A percentile compares a stretch with the other conserved stretches of the same genome.
Evolutionary conservation across 2,329 filamentous ascomycete species (phyloP).

Genomic region (Metarhizium humberi): DNA sequence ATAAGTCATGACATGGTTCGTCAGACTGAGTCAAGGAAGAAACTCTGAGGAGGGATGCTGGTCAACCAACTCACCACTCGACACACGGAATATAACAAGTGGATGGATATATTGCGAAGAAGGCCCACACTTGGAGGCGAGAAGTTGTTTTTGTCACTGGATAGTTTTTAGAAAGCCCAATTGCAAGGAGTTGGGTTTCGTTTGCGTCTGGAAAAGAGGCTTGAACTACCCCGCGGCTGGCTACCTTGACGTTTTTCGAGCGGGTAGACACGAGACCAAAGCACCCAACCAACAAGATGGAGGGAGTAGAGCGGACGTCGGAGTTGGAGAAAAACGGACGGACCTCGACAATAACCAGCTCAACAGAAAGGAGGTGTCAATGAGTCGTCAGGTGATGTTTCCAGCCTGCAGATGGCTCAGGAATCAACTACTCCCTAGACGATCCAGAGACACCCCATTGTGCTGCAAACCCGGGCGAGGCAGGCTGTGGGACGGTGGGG

Average conservation of each 20-base stretch:
- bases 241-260: not conserved
- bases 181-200: not conserved
- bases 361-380: not conserved
- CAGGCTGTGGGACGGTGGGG: too few relatives aligned
- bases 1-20: too few relatives aligned
- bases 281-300: not conserved
- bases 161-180: not conserved
- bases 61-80: not conserved
- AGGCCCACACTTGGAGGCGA: not conserved
- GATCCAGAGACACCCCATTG: not conserved
- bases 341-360: not conserved
- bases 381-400: conserved; percentile 3
- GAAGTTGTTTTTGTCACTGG: not conserved
- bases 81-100: not conserved
- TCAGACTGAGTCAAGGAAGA: too few relatives aligned
- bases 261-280: too few relatives aligned
- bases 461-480: not conserved
- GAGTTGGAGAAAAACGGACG: not conserved
- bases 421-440: not conserved
- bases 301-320: not conserved
- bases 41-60: too few relatives aligned
- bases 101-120: not conserved
- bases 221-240: not conserved
- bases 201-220: not conserved
- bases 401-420: not conserved